Evolutionary conservation across 108 stramenopile species (phyloP).

Genomic region (Heterococcus sp.): DNA sequence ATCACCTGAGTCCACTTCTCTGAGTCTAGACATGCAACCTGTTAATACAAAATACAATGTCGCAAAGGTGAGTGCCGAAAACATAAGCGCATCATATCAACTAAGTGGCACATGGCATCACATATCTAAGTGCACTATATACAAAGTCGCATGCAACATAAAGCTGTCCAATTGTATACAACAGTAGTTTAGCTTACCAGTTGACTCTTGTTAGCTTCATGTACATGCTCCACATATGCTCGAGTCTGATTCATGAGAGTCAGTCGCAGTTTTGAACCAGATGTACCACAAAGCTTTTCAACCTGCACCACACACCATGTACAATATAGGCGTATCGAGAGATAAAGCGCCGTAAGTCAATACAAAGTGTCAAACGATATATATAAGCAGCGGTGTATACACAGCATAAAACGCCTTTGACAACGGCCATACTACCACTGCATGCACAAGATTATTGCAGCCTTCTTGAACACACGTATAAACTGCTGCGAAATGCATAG

Average conservation of each 20-base stretch:
- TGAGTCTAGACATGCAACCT: slow-evolving; percentile 81
- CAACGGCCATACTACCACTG: too few species aligned
- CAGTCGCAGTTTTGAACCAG: slow-evolving; percentile 77
- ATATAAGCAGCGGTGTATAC: too few species aligned
- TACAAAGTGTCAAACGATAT: neutral
- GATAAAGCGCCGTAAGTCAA: neutral
- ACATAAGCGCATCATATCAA: neutral
- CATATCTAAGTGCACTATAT: neutral
- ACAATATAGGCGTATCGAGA: neutral
- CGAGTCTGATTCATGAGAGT: slow-evolving; percentile 83
- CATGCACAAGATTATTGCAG: too few species aligned
- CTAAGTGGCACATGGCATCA: neutral
- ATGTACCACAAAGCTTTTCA: slow-evolving; percentile 66
- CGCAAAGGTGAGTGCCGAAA: neutral
- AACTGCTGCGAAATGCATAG: neutral
- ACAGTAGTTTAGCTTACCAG: slow-evolving; percentile 1
- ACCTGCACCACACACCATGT: slow-evolving; percentile 24
- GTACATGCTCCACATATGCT: slow-evolving; percentile 81
- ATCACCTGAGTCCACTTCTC: slow-evolving; percentile 80
- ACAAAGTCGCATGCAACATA: too few species aligned
- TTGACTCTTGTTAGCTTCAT: slow-evolving; percentile 79
- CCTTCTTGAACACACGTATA: neutral
- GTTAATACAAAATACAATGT: neutral
- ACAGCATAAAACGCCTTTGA: too few species aligned
- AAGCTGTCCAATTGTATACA: too few species aligned